Evolutionary conservation across 257 asterid species (phyloP), one percentile per base, ranked within the genome.

Genomic region (Capsicum chinense): DNA sequence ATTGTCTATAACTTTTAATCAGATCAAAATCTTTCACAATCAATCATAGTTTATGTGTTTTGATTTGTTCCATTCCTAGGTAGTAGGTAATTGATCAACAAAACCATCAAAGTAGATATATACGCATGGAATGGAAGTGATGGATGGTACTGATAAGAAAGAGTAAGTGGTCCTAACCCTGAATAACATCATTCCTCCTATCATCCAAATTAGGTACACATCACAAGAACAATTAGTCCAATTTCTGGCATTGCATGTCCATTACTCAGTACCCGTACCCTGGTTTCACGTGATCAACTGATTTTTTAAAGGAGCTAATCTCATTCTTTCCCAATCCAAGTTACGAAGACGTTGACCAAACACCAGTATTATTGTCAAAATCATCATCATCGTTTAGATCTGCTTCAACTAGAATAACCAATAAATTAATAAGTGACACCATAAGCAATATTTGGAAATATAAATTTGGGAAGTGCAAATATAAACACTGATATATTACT

Each of bases 201-300:
- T 50, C 47, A 76, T 21, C 16, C 19, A 50, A 26, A 73, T 73
- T 60, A 70, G 26, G 39, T 47, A 37, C 16, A 54, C 56, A 83
- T 10, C 48, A 81, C 81, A 76, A 76, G 81, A 76, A 83, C 86
- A 70, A 66, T 15, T 82, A 73, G 83, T 87, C 79, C 83, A 63
- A 19, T 74, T 76, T 54, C 81, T 21, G 81, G 14, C 81, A 76
- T 76, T 7, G 26, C 64, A 76, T 76, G 81, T 76, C 64, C 81
- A 76, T 44, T 56, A 78, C 70, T 85, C 88, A 83, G 86, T 83
- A 67, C 83, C 66, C 84, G 87, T 87, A 84, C 87, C 83, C 50
- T 79, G 79, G 81, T 84, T 87, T 89, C 92, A 88, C 92, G 92
- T 88, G 91, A 89, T 63, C 42, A 64, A 67, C 70, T 58, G 21